A percentile compares a stretch with the other conserved stretches of the same genome.
Evolutionary conservation across 1,139 yeast genomes (phyloP).

Genomic region (Candida tunisiensis): DNA sequence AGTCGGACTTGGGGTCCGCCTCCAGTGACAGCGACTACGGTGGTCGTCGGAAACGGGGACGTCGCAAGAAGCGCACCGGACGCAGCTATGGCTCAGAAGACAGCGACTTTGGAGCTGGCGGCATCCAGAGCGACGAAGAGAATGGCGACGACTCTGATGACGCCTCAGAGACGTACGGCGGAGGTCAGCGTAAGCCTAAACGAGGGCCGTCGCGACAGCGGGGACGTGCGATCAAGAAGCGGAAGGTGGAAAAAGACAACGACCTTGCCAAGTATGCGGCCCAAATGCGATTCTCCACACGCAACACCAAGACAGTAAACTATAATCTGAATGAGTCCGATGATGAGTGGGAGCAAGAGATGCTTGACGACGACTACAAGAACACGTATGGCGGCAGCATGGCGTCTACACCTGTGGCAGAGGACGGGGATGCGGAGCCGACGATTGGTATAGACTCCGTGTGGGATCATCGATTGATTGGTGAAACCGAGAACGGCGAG

Average conservation of each 20-base stretch:
- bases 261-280: slow-evolving; percentile 11
- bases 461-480: too few relatives aligned
- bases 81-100: slow-evolving; percentile 1
- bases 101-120: slow-evolving; percentile 10
- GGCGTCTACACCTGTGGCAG: too few relatives aligned
- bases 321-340: slow-evolving; percentile 61
- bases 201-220: slow-evolving; percentile 6
- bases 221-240: slow-evolving; percentile 7
- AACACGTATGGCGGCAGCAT: too few relatives aligned
- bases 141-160: slow-evolving; percentile 18
- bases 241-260: slow-evolving; percentile 11
- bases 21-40: slow-evolving; percentile 11
- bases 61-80: not conserved
- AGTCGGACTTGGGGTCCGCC: slow-evolving; percentile 10
- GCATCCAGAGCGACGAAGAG: slow-evolving; percentile 13
- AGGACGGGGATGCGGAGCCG: too few relatives aligned
- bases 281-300: slow-evolving; percentile 50
- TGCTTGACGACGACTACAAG: slow-evolving; percentile 7
- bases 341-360: slow-evolving; percentile 26
- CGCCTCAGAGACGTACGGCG: slow-evolving; percentile 3
- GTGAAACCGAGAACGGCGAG: too few relatives aligned
- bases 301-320: slow-evolving; percentile 57
- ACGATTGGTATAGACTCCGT: too few relatives aligned
- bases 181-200: slow-evolving; percentile 3
- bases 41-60: slow-evolving; percentile 1